A percentile compares a stretch with the other conserved stretches of the same genome.
Evolutionary conservation across 192 early-diverging fungal genomes (phyloP).

Genomic region (Gonapodya prolifera): DNA sequence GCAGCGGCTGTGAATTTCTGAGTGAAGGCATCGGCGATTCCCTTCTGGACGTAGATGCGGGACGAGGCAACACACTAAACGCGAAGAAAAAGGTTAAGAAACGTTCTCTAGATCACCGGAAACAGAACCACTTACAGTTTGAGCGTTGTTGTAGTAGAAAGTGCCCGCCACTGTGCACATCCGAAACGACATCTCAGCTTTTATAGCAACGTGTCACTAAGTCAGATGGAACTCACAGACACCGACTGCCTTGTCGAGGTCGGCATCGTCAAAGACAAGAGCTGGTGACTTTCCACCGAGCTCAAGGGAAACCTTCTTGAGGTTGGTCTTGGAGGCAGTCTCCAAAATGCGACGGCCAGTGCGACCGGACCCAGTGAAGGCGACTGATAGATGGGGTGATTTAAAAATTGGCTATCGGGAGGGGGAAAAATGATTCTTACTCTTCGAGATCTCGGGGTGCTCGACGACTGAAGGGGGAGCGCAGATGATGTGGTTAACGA

Average conservation of each 20-base stretch:
- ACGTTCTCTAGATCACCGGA: neutral
- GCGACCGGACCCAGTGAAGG: slow-evolving; percentile 16
- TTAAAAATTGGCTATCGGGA: slow-evolving; percentile 8
- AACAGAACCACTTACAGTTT: neutral
- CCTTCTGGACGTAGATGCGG: slow-evolving; percentile 27
- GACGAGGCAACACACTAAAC: neutral
- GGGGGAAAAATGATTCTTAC: slow-evolving; percentile 9
- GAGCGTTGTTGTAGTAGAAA: neutral
- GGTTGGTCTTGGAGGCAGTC: slow-evolving; percentile 7
- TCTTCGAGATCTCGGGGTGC: slow-evolving; percentile 14
- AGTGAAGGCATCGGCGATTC: slow-evolving; percentile 27
- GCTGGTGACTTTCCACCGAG: slow-evolving; percentile 36
- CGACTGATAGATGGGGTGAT: neutral
- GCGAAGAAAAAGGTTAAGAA: too few relatives aligned
- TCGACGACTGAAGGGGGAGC: slow-evolving; percentile 10
- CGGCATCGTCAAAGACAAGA: slow-evolving; percentile 32
- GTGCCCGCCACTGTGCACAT: neutral
- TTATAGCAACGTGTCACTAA: neutral
- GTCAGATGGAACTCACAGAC: neutral
- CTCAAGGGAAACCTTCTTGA: slow-evolving; percentile 29
- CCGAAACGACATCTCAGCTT: neutral
- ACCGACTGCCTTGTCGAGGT: slow-evolving; percentile 28
- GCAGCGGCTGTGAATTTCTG: slow-evolving; percentile 13
- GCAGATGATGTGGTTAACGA: neutral
- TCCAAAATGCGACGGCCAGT: slow-evolving; percentile 9